Base-by-base conservation (phyloP, 2,329 filamentous ascomycete genomes). In the Dactylella cylindrospora region DNA sequence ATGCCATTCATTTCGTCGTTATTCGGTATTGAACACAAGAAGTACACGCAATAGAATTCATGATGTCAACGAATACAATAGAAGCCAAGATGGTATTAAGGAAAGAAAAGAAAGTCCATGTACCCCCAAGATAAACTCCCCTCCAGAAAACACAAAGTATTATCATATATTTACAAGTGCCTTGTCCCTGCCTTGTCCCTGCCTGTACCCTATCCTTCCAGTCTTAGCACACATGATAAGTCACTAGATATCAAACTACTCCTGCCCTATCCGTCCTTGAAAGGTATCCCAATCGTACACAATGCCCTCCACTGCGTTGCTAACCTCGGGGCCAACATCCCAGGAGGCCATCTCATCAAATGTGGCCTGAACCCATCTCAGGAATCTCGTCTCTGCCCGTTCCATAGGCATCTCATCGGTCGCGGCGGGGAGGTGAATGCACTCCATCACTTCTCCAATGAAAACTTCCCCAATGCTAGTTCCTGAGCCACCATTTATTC, bases 271-370 rank as follows among this genome's bases (percentile, higher is more conserved):
- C 28, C 53, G 26, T 15, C 53, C 41, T n/a, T 26, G 32, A 8
- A 50, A 19, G 10, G 41, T 26, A 47, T 65, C 61, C 52, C 52
- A 59, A 19, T 65, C 41, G 19, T 59, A 52, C 1, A 65, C 52
- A 20, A 49, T 65, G 13, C 40, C 53, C 25, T 65, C 53, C 9
- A 59, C 53, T 3, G 47, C 41, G 60, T 46, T 46, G 32, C 61
- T 59, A 28, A 69, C 67, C 19, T 64, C 66, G 17, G 41, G 45
- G 1, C 67, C 67, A 9, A 69, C 67, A 35, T 66, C 67, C 67
- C 67, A 69, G 31, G 65, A 64, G 9, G 66, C 60, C 66, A 69
- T 69, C 35, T 69, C 67, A 35, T 59, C 62, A 46, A 69, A 69
- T 32, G 67, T 65, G 20, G 49, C 62, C 49, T 65, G 67, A 51